phyloP scores from a whole-genome alignment of 148 eudicot species.

The Rhododendron henanense region DNA sequence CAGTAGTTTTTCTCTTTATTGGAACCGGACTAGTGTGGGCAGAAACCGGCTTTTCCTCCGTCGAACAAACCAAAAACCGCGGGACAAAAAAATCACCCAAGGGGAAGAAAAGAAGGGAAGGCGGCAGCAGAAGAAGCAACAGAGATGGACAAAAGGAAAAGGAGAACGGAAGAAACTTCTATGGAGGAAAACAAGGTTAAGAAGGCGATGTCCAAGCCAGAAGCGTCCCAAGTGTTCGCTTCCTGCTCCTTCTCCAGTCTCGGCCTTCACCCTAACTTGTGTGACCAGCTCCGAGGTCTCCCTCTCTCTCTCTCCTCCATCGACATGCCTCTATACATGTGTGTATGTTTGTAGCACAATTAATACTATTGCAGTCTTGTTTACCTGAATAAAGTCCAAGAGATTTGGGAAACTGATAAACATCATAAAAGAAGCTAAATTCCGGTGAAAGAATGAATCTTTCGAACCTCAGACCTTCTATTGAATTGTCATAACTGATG shows the following conservation, averaged over 20 bases:
- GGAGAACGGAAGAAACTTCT: conserved; percentile 4
- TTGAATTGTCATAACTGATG: too few species aligned
- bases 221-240: conserved; percentile 51
- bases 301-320: not conserved
- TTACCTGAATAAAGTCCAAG: not conserved
- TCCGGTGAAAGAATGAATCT: not conserved
- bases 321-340: not conserved
- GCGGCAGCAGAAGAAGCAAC: not conserved
- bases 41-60: too few species aligned
- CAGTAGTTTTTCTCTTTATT: not conserved
- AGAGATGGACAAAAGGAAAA: conserved; percentile 15
- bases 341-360: not conserved
- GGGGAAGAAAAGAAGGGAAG: not conserved
- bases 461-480: not conserved
- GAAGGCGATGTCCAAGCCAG: not conserved
- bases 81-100: not conserved
- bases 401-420: not conserved
- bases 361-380: not conserved
- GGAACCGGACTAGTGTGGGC: not conserved
- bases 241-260: conserved; percentile 76
- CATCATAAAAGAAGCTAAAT: not conserved
- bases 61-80: not conserved
- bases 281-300: conserved; percentile 76
- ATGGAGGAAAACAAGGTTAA: conserved; percentile 12
- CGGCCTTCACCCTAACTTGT: conserved; percentile 70